Conservation (phyloP, 345 rosid species). For the Orychophragmus violaceus region DNA sequence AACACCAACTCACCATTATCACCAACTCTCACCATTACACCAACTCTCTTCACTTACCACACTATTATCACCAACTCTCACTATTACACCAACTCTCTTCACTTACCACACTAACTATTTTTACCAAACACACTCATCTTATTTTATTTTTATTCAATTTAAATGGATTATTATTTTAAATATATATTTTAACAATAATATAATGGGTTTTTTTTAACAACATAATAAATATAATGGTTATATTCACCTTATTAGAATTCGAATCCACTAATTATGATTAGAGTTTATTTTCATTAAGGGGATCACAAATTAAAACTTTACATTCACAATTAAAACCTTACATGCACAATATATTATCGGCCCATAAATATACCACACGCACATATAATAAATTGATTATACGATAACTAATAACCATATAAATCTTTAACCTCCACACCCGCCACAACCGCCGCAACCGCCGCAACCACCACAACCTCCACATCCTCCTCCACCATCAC, state of each 20-base stretch:
- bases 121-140: too few species aligned
- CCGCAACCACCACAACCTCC: conserved; percentile 10
- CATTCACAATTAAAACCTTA: background rate
- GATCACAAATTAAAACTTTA: background rate
- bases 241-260: background rate
- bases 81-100: too few species aligned
- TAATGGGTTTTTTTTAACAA: too few species aligned
- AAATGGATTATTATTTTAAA: too few species aligned
- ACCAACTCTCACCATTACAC: too few species aligned
- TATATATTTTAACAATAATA: too few species aligned
- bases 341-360: too few species aligned
- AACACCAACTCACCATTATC: too few species aligned
- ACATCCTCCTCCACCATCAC: background rate
- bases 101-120: too few species aligned
- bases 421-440: conserved; percentile 1
- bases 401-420: background rate
- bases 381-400: background rate
- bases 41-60: too few species aligned
- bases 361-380: background rate
- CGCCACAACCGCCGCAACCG: conserved; percentile 4
- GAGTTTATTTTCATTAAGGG: background rate
- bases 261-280: background rate
- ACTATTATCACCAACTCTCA: too few species aligned
- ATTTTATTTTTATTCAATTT: too few species aligned
- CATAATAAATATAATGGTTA: background rate